Percentiles rank a stretch among this genome's conserved stretches.
Conservation (phyloP, 495 filamentous ascomycete species). For the Elasticomyces elasticus region DNA sequence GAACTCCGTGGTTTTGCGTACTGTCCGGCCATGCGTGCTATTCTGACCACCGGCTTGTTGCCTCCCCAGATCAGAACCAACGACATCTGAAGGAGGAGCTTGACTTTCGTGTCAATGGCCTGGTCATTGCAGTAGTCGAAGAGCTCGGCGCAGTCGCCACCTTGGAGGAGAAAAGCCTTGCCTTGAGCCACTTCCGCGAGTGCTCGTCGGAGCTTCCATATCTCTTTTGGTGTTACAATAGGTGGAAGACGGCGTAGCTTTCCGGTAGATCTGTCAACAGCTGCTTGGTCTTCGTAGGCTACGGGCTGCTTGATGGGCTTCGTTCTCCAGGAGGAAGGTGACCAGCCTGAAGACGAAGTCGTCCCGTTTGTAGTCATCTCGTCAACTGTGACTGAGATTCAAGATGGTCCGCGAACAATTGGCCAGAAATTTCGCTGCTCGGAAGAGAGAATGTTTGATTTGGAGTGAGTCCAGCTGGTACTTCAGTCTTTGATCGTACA, state of each 20-base stretch:
- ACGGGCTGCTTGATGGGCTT: slow-evolving; percentile 92
- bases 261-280: slow-evolving; percentile 51
- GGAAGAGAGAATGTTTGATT: too few species aligned
- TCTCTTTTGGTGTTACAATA: slow-evolving; percentile 79
- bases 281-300: slow-evolving; percentile 58
- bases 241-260: slow-evolving; percentile 76
- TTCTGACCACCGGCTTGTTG: slow-evolving; percentile 88
- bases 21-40: slow-evolving; percentile 92
- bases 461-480: too few species aligned
- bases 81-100: slow-evolving; percentile 91
- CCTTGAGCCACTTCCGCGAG: slow-evolving; percentile 81
- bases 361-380: neutral
- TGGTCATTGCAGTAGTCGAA: slow-evolving; percentile 88
- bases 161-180: slow-evolving; percentile 89
- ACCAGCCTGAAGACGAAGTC: slow-evolving; percentile 11
- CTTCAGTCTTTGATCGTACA: too few species aligned
- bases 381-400: neutral
- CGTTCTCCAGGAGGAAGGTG: slow-evolving; percentile 60
- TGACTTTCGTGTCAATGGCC: slow-evolving; percentile 91
- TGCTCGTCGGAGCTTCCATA: slow-evolving; percentile 62
- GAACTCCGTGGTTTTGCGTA: slow-evolving; percentile 92
- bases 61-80: slow-evolving; percentile 80
- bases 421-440: too few species aligned
- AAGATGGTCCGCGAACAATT: slow-evolving; percentile 1
- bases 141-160: slow-evolving; percentile 92